A percentile compares a stretch with the other conserved stretches of the same genome.
These are phyloP conservation scores for Diddensiella caesifluorescens DNA, from an alignment of 805 yeast genomes.

Conservation along the genomic window DNA sequence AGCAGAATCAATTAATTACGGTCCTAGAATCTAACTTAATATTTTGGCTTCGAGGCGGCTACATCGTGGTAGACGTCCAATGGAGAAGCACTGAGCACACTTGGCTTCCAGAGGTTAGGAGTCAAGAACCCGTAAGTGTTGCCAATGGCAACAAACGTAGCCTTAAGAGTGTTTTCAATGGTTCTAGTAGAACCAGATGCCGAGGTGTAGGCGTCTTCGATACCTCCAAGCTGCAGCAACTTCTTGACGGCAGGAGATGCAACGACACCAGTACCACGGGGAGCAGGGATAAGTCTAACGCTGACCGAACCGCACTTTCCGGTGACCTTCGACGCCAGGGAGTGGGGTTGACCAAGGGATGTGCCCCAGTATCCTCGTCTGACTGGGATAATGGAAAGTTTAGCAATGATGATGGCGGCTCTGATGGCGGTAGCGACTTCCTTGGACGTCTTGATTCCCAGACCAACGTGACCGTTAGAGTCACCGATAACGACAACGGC, in stretches of 20 bases:
- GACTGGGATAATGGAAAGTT: slow-evolving; percentile 97
- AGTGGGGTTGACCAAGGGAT: slow-evolving; percentile 99
- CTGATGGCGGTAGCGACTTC: slow-evolving; percentile 99
- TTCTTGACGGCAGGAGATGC: slow-evolving; percentile 99
- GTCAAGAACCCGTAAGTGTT: slow-evolving; percentile 99
- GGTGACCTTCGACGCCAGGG: slow-evolving; percentile 94
- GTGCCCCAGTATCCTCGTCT: slow-evolving; percentile 99
- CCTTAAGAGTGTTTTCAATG: slow-evolving; percentile 99
- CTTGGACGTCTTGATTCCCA: slow-evolving; percentile 99
- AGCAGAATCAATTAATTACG: no score
- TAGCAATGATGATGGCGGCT: slow-evolving; percentile 99
- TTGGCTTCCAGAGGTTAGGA: slow-evolving; percentile 96
- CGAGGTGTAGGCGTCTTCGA: slow-evolving; percentile 98
- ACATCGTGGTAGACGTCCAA: slow-evolving; percentile 70
- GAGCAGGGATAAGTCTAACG: slow-evolving; percentile 98
- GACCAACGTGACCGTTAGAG: slow-evolving; percentile 99
- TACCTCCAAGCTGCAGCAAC: slow-evolving; percentile 98
- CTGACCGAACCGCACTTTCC: slow-evolving; percentile 99
- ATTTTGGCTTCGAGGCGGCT: slow-evolving; percentile 29
- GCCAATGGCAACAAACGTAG: slow-evolving; percentile 98
- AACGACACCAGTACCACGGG: slow-evolving; percentile 99
- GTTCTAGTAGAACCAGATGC: slow-evolving; percentile 99
- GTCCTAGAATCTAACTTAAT: no score
- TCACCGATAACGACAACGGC: slow-evolving; percentile 99
- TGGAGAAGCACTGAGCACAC: slow-evolving; percentile 84